These are phyloP conservation scores for Euphorbia peplus DNA, from an alignment of 345 rosid species.

Conservation along the genomic window DNA sequence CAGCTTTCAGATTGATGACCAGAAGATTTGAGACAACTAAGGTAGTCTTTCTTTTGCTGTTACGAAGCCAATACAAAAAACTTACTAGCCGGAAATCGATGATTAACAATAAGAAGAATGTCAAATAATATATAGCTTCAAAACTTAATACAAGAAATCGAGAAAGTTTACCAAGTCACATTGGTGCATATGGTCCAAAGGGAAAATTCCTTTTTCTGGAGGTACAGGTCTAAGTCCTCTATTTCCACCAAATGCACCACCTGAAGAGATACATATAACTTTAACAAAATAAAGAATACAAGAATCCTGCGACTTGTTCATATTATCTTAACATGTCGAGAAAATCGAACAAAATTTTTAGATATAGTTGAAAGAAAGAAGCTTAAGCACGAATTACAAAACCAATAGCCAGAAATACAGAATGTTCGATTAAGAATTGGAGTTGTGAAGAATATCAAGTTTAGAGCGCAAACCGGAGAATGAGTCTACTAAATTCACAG, in stretches of 20 bases:
- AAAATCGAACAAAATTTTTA: too few relatives aligned
- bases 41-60: constrained; percentile 93
- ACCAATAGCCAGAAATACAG: too few relatives aligned
- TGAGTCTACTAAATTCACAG: too few relatives aligned
- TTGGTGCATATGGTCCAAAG: constrained; percentile 82
- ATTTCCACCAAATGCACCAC: constrained; percentile 95
- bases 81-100: too few relatives aligned
- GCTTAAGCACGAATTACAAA: too few relatives aligned
- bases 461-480: too few relatives aligned
- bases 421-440: too few relatives aligned
- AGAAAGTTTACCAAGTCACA: constrained; percentile 62
- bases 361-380: too few relatives aligned
- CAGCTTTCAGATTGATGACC: constrained; percentile 78
- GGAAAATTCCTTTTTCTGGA: constrained; percentile 91
- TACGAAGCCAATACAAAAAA: constrained; percentile 7
- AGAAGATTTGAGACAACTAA: constrained; percentile 73
- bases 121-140: too few relatives aligned
- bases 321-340: too few relatives aligned
- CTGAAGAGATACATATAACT: constrained; percentile 30
- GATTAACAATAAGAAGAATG: not conserved
- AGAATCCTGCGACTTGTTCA: not conserved
- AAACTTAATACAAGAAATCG: not conserved
- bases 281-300: not conserved
- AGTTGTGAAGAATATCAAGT: too few relatives aligned
- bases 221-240: constrained; percentile 89